These are phyloP conservation scores for Sporothrix dimorphospora DNA, from an alignment of 2,329 filamentous ascomycete genomes.

Conservation along the genomic window DNA sequence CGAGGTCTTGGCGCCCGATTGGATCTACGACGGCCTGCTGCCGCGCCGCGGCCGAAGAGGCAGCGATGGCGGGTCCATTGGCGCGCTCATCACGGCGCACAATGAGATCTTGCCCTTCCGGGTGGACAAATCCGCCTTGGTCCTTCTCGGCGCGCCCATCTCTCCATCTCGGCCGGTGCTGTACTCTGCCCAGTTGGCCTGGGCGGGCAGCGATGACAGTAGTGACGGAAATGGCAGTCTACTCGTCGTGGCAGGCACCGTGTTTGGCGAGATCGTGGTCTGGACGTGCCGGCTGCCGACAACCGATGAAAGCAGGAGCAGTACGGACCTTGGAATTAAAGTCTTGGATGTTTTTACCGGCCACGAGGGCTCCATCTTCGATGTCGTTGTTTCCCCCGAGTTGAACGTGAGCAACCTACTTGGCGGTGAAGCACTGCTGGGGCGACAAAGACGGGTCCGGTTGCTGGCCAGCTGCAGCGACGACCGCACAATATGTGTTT, in stretches of 20 bases:
- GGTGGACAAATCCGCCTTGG: slow-evolving; percentile 35
- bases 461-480: slow-evolving; percentile 93
- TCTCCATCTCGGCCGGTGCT: slow-evolving; percentile 80
- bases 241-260: slow-evolving; percentile 84
- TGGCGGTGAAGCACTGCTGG: neutral
- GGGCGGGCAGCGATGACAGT: slow-evolving; percentile 53
- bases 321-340: slow-evolving; percentile 40
- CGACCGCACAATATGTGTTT: slow-evolving; percentile 84
- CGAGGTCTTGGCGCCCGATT: slow-evolving; percentile 64
- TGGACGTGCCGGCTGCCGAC: slow-evolving; percentile 68
- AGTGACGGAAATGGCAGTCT: slow-evolving; percentile 46
- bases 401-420: slow-evolving; percentile 40
- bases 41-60: slow-evolving; percentile 41
- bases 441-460: slow-evolving; percentile 31
- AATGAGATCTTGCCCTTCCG: slow-evolving; percentile 71
- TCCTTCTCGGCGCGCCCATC: slow-evolving; percentile 52
- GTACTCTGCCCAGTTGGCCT: slow-evolving; percentile 78
- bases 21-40: slow-evolving; percentile 73
- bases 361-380: slow-evolving; percentile 94
- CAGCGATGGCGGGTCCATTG: slow-evolving; percentile 40
- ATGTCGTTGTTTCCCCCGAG: slow-evolving; percentile 73
- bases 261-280: slow-evolving; percentile 90
- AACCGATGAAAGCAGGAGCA: neutral
- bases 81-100: slow-evolving; percentile 78
- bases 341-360: slow-evolving; percentile 61